phyloP scores from a whole-genome alignment of 108 stramenopile species.

The Nannochloropsis gaditana region DNA sequence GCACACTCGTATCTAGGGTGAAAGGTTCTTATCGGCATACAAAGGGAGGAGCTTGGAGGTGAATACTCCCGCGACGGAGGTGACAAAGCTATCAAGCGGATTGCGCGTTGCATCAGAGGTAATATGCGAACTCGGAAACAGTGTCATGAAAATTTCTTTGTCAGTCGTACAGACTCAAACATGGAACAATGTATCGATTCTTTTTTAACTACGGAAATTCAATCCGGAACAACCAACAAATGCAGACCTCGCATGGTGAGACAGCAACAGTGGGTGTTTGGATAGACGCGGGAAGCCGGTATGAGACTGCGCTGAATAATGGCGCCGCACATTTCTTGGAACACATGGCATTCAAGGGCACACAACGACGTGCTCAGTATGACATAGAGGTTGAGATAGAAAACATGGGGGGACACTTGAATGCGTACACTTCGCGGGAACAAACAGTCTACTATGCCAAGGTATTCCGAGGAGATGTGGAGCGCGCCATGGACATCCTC shows the following conservation, averaged over 20 bases:
- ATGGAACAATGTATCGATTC: background rate
- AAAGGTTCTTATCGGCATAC: background rate
- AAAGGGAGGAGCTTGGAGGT: slow-evolving; percentile 10
- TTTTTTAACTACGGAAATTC: background rate
- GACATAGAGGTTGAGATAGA: slow-evolving; percentile 95
- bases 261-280: slow-evolving; percentile 62
- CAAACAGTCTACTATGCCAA: slow-evolving; percentile 99
- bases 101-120: slow-evolving; percentile 54
- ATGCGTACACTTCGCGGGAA: slow-evolving; percentile 95
- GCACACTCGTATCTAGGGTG: background rate
- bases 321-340: slow-evolving; percentile 99
- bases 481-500: slow-evolving; percentile 87
- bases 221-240: background rate
- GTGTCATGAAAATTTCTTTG: too few relatives aligned
- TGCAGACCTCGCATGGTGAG: slow-evolving; percentile 55
- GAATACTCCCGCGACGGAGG: slow-evolving; percentile 51
- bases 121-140: background rate
- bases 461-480: slow-evolving; percentile 91
- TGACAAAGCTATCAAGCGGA: slow-evolving; percentile 48
- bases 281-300: slow-evolving; percentile 68
- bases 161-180: background rate
- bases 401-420: slow-evolving; percentile 99
- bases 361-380: slow-evolving; percentile 69
- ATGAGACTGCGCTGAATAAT: slow-evolving; percentile 93
- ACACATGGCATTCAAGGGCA: slow-evolving; percentile 99